These are phyloP conservation scores for Phaeotremella skinneri DNA, from an alignment of 768 basidiomycete genomes.

Conservation along the genomic window DNA sequence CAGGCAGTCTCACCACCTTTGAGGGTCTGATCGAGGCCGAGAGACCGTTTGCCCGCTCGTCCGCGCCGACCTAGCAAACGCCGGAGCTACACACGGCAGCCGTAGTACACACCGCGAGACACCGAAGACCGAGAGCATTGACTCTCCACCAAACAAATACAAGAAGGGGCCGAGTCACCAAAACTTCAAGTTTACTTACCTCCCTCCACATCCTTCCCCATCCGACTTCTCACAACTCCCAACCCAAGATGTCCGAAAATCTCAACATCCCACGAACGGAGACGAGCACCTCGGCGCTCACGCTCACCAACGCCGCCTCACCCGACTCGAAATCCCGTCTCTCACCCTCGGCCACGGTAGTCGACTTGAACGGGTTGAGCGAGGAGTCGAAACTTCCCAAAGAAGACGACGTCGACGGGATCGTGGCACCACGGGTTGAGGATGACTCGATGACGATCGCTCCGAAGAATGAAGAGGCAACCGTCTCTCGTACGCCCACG, in stretches of 20 bases:
- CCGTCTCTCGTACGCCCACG: not conserved
- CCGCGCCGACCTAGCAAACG: too few relatives aligned
- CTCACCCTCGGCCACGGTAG: conserved; percentile 13
- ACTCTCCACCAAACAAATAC: too few relatives aligned
- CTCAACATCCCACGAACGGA: conserved; percentile 6
- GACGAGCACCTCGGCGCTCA: conserved; percentile 4
- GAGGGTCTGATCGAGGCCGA: too few relatives aligned
- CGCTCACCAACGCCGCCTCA: not conserved
- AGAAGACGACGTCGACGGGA: not conserved
- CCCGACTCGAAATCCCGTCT: conserved; percentile 1
- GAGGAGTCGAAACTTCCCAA: not conserved
- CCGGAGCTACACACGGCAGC: too few relatives aligned
- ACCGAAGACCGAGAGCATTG: too few relatives aligned
- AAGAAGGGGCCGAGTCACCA: too few relatives aligned
- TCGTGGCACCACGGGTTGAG: not conserved
- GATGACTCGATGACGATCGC: not conserved
- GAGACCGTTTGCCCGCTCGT: too few relatives aligned
- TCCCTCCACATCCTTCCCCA: not conserved
- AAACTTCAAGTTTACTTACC: not conserved
- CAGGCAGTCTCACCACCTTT: too few relatives aligned
- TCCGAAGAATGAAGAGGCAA: too few relatives aligned
- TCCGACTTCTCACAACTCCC: not conserved
- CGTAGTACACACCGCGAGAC: too few relatives aligned
- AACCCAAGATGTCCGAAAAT: too few relatives aligned
- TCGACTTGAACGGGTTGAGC: not conserved